Evolutionary conservation across 1,284 basidiomycete genomes (phyloP), one percentile per base, ranked within the genome.

Genomic region (Mycosarcoma maydis): DNA sequence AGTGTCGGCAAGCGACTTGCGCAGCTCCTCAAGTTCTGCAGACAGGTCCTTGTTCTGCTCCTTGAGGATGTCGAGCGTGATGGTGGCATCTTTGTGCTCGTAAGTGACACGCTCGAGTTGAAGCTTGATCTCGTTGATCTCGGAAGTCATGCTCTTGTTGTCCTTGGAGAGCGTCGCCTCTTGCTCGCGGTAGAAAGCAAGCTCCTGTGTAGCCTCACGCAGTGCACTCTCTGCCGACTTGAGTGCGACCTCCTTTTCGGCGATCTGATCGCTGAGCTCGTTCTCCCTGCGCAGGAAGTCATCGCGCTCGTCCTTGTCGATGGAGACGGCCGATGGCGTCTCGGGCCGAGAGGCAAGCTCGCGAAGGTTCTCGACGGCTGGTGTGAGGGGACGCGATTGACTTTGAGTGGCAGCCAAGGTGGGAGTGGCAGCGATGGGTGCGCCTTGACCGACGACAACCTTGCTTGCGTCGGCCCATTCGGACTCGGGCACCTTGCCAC

Each of bases 281-380:
- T 98, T 98, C 86, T 99, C 96, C 59, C 95, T 85, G 81, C 89
- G 89, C 83, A 99, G 84, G 87, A 98, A 98, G 65, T 98, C 95
- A 69, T 99, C 95, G 67, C 94, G 86, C 84, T 99, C 95, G 80
- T 98, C 96, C 85, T 94, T 94, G 72, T 96, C 94, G 75, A 98
- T 82, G 13, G 89, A 89, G 33, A 91, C 86, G 32, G 90, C 88
- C 16, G 90, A 92, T 14, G 93, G 94, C 9, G 82, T 83, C 19
- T 80, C 77, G 23, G 82, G 82, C 23, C 82, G 55, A 24, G 77
- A 76, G 6, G 90, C 89, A 11, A 86, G 84, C 19, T 82, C 80
- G 38, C 89, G 86, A 39, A 94, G 84, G 34, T 88, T 88, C 73
- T 94, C 92, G 33, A 94, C 83, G 6, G 86, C 85, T 23, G 92